phyloP scores from a whole-genome alignment of 345 rosid genomes.

The Brassica nigra region DNA sequence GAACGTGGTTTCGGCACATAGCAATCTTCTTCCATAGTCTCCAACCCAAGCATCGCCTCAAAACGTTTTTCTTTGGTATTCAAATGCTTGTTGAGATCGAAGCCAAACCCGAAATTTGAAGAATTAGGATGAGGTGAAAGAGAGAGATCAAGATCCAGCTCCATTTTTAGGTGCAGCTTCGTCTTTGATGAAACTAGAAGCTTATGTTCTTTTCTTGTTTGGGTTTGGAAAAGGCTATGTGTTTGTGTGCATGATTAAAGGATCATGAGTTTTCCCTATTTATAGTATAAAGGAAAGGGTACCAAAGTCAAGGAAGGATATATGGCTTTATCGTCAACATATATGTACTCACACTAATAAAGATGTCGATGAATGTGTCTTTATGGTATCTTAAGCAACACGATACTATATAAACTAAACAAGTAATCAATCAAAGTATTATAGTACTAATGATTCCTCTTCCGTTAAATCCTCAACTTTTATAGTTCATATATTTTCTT shows the following conservation, averaged over 20 bases:
- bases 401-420: conserved; percentile 11
- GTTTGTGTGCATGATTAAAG: neutral
- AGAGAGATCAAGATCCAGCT: conserved; percentile 40
- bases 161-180: conserved; percentile 25
- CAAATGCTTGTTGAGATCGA: conserved; percentile 35
- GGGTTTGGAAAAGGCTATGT: conserved; percentile 19
- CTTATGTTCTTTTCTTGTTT: conserved; percentile 11
- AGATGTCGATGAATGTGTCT: conserved; percentile 17
- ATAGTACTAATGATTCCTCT: neutral
- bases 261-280: conserved; percentile 27
- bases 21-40: neutral
- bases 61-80: conserved; percentile 6
- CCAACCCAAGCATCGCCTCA: neutral
- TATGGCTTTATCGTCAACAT: conserved; percentile 13
- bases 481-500: neutral
- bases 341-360: neutral
- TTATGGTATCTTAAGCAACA: conserved; percentile 26
- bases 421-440: conserved; percentile 10
- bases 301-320: conserved; percentile 21
- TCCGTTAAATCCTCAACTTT: conserved; percentile 7
- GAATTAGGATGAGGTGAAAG: conserved; percentile 31
- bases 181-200: conserved; percentile 22
- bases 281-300: conserved; percentile 28
- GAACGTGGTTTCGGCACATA: neutral
- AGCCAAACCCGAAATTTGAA: conserved; percentile 26